A percentile compares a stretch with the other conserved stretches of the same genome.
These are phyloP conservation scores for Groenewaldozyma salmanticensis DNA, from an alignment of 805 yeast species.

Conservation along the genomic window DNA sequence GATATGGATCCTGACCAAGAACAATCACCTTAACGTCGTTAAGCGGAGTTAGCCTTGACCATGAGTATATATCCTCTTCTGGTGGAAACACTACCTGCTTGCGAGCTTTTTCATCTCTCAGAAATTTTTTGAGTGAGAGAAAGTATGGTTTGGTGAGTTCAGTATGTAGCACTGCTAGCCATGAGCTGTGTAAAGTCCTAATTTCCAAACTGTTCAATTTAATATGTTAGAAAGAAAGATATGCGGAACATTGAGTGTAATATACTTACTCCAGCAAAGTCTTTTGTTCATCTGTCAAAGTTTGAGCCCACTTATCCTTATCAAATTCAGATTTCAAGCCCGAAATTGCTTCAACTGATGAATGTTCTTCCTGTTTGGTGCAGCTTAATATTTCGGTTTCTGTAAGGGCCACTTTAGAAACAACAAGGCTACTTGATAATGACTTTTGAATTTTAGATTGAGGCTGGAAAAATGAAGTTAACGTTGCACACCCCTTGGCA, in stretches of 20 bases:
- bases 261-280: constrained; percentile 35
- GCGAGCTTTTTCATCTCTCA: constrained; percentile 36
- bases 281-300: constrained; percentile 39
- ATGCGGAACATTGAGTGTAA: neutral
- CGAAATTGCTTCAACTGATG: constrained; percentile 1
- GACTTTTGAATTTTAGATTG: neutral
- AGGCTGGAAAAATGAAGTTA: constrained; percentile 15
- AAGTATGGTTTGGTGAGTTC: constrained; percentile 85
- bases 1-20: constrained; percentile 96
- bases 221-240: neutral
- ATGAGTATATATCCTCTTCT: constrained; percentile 65
- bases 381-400: neutral
- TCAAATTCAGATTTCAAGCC: constrained; percentile 28
- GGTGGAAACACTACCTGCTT: constrained; percentile 70
- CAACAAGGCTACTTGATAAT: no score
- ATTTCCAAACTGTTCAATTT: constrained; percentile 41
- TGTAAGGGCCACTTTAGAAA: neutral
- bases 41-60: constrained; percentile 82
- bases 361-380: no score
- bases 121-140: constrained; percentile 55
- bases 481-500: constrained; percentile 6
- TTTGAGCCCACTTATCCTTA: constrained; percentile 41
- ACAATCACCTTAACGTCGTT: constrained; percentile 64
- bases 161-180: constrained; percentile 60
- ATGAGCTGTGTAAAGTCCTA: constrained; percentile 56